Evolutionary conservation across 495 filamentous ascomycete genomes (phyloP).

Genomic region (Lichenothelia convexa): DNA sequence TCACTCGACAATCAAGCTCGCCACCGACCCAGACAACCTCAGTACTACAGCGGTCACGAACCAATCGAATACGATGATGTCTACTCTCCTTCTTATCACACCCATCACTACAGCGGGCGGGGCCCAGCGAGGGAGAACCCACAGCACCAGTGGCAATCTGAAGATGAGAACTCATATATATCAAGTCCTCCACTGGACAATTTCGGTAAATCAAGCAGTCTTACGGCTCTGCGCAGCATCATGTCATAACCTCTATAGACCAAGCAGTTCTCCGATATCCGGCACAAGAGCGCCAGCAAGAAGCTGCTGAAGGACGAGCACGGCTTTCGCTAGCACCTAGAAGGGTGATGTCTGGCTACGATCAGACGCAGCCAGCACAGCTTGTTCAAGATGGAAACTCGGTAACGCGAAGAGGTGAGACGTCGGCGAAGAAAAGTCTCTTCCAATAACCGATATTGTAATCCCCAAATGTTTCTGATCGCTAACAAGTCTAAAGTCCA

Average conservation of each 20-base stretch:
- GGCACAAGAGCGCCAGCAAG: constrained; percentile 9
- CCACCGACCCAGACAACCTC: too few relatives aligned
- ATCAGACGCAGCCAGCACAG: neutral
- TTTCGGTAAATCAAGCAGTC: constrained; percentile 26
- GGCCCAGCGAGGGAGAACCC: too few relatives aligned
- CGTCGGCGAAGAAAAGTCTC: too few relatives aligned
- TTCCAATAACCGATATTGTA: too few relatives aligned
- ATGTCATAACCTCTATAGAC: constrained; percentile 7
- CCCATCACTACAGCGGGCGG: too few relatives aligned
- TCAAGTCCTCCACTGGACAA: constrained; percentile 20
- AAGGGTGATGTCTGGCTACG: neutral
- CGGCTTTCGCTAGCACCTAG: constrained; percentile 11
- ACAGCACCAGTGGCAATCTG: too few relatives aligned
- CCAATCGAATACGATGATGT: too few relatives aligned
- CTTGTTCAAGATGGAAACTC: neutral
- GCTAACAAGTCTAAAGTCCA: too few relatives aligned
- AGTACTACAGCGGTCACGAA: too few relatives aligned
- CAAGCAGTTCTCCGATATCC: constrained; percentile 12
- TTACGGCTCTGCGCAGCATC: neutral
- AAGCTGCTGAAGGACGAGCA: constrained; percentile 14
- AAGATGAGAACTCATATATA: neutral
- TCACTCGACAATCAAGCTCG: too few relatives aligned
- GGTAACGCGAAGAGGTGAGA: neutral
- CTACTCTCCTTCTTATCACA: too few relatives aligned
- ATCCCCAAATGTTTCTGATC: too few relatives aligned